Conservation (phyloP, 257 asterid species). For the Solanum pinnatisectum region DNA sequence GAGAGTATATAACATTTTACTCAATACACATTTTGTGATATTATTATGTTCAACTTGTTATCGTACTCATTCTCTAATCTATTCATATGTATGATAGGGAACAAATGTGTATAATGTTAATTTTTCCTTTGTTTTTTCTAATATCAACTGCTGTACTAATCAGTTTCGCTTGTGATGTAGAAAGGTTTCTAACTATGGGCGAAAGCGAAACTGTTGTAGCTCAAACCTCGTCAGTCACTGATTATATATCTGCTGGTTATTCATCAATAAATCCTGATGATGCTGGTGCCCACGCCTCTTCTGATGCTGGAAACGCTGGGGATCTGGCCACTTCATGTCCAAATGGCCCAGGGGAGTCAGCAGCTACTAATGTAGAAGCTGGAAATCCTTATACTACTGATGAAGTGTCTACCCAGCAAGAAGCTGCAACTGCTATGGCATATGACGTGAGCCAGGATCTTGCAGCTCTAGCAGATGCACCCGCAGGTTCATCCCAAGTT, state of each 20-base stretch:
- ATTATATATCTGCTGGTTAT: not conserved
- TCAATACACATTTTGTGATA: not conserved
- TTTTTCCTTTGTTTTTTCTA: not conserved
- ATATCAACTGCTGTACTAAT: not conserved
- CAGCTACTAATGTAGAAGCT: slow-evolving; percentile 12
- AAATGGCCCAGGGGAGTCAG: not conserved
- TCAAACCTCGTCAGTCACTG: slow-evolving; percentile 5
- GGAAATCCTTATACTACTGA: slow-evolving; percentile 4
- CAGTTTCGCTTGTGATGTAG: not conserved
- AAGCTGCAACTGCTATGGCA: slow-evolving; percentile 10
- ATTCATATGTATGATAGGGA: not conserved
- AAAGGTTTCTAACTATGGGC: slow-evolving; percentile 5
- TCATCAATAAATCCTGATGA: slow-evolving; percentile 5
- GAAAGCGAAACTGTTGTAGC: slow-evolving; percentile 20
- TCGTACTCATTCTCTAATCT: not conserved
- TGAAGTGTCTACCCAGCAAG: slow-evolving; percentile 30
- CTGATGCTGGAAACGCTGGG: slow-evolving; percentile 4
- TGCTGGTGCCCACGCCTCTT: not conserved
- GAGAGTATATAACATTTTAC: not conserved
- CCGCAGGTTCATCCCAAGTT: slow-evolving; percentile 28
- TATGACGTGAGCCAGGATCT: slow-evolving; percentile 24
- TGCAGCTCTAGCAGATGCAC: slow-evolving; percentile 21
- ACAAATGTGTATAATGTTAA: not conserved
- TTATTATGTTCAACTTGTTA: not conserved
- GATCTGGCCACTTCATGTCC: slow-evolving; percentile 4